phyloP scores from a whole-genome alignment of 371 early-diverging fungal species.

The Rhizopus arrhizus region DNA sequence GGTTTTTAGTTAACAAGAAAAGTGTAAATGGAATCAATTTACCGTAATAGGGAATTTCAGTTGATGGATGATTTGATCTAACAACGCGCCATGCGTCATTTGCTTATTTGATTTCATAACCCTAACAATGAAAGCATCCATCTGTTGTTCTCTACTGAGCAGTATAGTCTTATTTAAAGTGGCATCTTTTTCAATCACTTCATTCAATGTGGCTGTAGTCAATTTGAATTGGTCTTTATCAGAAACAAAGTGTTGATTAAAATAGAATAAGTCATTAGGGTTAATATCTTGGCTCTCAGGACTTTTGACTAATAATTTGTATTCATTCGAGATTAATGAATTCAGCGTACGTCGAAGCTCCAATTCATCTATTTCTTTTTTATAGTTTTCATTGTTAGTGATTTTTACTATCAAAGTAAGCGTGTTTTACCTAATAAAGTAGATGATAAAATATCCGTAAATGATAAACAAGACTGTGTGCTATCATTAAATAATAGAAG shows the following conservation, averaged over 20 bases:
- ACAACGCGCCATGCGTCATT: slow-evolving; percentile 67
- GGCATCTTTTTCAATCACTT: slow-evolving; percentile 78
- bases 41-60: slow-evolving; percentile 82
- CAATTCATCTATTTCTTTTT: slow-evolving; percentile 52
- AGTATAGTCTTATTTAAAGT: slow-evolving; percentile 72
- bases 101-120: slow-evolving; percentile 87
- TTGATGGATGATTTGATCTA: slow-evolving; percentile 74
- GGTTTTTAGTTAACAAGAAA: background rate
- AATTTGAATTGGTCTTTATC: slow-evolving; percentile 74
- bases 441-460: slow-evolving; percentile 65
- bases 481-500: slow-evolving; percentile 76
- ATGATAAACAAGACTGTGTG: slow-evolving; percentile 52
- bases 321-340: slow-evolving; percentile 82
- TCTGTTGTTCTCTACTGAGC: slow-evolving; percentile 67
- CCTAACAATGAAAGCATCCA: slow-evolving; percentile 94
- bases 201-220: slow-evolving; percentile 82
- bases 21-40: slow-evolving; percentile 17
- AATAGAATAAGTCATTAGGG: slow-evolving; percentile 67
- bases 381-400: background rate
- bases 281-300: slow-evolving; percentile 55
- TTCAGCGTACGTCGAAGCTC: slow-evolving; percentile 82
- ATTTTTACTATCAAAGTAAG: background rate
- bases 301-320: slow-evolving; percentile 71
- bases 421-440: slow-evolving; percentile 63
- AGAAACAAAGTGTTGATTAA: slow-evolving; percentile 70